A percentile compares a stretch with the other conserved stretches of the same genome.
Conservation (phyloP, 2,329 filamentous ascomycete species). For the Apiospora aurea region DNA sequence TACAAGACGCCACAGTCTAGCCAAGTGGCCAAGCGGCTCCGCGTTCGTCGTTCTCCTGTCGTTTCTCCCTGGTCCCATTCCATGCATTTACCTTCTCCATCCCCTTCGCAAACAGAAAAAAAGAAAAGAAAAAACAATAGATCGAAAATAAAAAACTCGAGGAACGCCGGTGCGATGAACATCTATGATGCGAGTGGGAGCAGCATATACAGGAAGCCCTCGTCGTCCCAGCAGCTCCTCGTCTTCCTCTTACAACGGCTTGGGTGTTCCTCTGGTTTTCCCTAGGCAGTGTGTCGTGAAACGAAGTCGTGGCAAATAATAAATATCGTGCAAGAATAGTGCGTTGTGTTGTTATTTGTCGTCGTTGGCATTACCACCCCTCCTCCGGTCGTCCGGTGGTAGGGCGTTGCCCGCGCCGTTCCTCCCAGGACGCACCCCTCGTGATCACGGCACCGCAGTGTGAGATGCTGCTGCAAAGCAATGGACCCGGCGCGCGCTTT, state of each 20-base stretch:
- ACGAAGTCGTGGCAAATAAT: constrained; percentile 15
- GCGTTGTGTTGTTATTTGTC: not conserved
- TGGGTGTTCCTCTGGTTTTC: constrained; percentile 7
- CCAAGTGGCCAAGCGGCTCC: constrained; percentile 12
- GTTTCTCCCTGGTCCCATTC: not conserved
- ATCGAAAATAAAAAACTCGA: constrained; percentile 11
- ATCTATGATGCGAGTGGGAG: constrained; percentile 21
- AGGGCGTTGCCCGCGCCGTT: constrained; percentile 23
- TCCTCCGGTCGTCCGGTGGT: constrained; percentile 22
- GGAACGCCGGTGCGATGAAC: constrained; percentile 25
- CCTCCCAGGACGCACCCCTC: constrained; percentile 19
- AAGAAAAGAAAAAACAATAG: constrained; percentile 5
- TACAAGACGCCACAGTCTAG: constrained; percentile 14
- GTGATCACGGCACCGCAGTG: constrained; percentile 26
- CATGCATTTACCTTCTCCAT: not conserved
- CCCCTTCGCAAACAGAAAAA: constrained; percentile 2
- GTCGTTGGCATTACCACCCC: constrained; percentile 20
- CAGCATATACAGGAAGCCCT: constrained; percentile 6
- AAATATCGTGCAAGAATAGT: constrained; percentile 22
- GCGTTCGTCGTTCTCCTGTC: not conserved
- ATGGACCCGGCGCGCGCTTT: constrained; percentile 41
- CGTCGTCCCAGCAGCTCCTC: constrained; percentile 13
- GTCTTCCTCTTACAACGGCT: constrained; percentile 11
- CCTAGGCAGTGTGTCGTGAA: constrained; percentile 10
- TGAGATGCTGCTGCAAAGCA: constrained; percentile 24